A percentile compares a stretch with the other conserved stretches of the same genome.
Conservation (phyloP, 169 alveolate species). For the Amoebophrya sp. region DNA sequence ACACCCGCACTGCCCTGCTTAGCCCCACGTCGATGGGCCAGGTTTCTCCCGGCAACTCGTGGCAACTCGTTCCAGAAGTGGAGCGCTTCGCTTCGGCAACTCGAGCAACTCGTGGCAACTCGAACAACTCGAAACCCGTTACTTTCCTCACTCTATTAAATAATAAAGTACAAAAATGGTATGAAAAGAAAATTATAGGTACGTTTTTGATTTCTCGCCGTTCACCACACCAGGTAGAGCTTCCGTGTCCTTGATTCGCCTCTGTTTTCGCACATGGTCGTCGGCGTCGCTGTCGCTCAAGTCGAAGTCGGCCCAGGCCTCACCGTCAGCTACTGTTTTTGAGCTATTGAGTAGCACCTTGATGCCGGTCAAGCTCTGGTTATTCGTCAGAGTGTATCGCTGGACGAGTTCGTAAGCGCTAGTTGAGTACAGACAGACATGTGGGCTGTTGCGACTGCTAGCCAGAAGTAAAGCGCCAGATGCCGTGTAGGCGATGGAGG, state of each 20-base stretch:
- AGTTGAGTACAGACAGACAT: slow-evolving; percentile 54
- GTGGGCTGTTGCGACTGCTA: slow-evolving; percentile 47
- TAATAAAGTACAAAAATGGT: too few relatives aligned
- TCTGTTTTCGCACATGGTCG: slow-evolving; percentile 26
- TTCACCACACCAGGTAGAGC: background rate
- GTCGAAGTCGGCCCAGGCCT: background rate
- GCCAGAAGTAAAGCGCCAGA: slow-evolving; percentile 55
- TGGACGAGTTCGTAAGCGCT: slow-evolving; percentile 38
- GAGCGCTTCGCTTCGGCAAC: too few relatives aligned
- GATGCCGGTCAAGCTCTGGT: slow-evolving; percentile 52
- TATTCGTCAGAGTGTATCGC: slow-evolving; percentile 50
- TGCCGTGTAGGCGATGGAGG: slow-evolving; percentile 54
- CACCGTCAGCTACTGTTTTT: background rate
- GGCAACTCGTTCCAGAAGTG: too few relatives aligned
- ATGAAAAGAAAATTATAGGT: background rate
- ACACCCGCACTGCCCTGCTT: too few relatives aligned
- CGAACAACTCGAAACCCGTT: too few relatives aligned
- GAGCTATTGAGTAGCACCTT: slow-evolving; percentile 52
- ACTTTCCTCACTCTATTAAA: too few relatives aligned
- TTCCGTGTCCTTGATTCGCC: slow-evolving; percentile 23
- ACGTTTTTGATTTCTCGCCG: background rate
- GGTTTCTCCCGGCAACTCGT: too few relatives aligned
- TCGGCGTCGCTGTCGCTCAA: slow-evolving; percentile 1
- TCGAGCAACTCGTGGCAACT: too few relatives aligned
- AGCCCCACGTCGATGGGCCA: too few relatives aligned